These are phyloP conservation scores for Neocucurbitaria cava DNA, from an alignment of 2,329 filamentous ascomycete species.

Conservation along the genomic window DNA sequence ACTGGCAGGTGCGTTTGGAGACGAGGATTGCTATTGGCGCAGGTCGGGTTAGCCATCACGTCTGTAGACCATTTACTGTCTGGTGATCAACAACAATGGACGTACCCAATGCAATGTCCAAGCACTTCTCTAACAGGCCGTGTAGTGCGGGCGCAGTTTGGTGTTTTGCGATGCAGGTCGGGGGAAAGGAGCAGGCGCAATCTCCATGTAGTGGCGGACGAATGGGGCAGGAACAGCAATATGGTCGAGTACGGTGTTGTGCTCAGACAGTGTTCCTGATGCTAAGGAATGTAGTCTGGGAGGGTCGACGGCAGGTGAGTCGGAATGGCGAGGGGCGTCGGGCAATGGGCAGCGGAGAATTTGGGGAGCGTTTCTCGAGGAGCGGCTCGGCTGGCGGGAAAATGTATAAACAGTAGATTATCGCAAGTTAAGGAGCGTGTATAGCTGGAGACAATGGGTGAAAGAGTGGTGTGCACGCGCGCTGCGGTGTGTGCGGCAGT, in stretches of 20 bases:
- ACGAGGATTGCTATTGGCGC: constrained; percentile 20
- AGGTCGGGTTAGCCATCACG: constrained; percentile 18
- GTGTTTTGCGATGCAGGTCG: constrained; percentile 9
- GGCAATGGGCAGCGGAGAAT: constrained; percentile 3
- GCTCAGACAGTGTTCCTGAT: background rate
- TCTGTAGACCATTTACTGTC: constrained; percentile 9
- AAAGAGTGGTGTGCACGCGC: constrained; percentile 35
- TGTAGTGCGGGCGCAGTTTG: constrained; percentile 5
- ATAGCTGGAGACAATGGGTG: constrained; percentile 19
- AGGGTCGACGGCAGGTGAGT: constrained; percentile 2
- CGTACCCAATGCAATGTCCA: background rate
- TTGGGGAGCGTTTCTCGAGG: constrained; percentile 6
- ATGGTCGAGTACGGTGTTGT: background rate
- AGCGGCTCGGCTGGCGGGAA: constrained; percentile 19
- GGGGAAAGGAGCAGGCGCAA: constrained; percentile 24
- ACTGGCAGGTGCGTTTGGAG: constrained; percentile 12
- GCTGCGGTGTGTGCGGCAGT: constrained; percentile 30
- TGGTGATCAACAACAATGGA: background rate
- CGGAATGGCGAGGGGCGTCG: constrained; percentile 1
- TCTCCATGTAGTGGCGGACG: constrained; percentile 36
- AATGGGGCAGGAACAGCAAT: constrained; percentile 12
- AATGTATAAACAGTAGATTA: constrained; percentile 28
- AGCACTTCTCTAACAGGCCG: constrained; percentile 9
- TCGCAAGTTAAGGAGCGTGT: constrained; percentile 32
- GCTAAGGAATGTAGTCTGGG: constrained; percentile 7